Percentiles rank a stretch among this genome's conserved stretches.
Evolutionary conservation across 2,329 filamentous ascomycete species (phyloP).

Genomic region (Claviceps purpurea): DNA sequence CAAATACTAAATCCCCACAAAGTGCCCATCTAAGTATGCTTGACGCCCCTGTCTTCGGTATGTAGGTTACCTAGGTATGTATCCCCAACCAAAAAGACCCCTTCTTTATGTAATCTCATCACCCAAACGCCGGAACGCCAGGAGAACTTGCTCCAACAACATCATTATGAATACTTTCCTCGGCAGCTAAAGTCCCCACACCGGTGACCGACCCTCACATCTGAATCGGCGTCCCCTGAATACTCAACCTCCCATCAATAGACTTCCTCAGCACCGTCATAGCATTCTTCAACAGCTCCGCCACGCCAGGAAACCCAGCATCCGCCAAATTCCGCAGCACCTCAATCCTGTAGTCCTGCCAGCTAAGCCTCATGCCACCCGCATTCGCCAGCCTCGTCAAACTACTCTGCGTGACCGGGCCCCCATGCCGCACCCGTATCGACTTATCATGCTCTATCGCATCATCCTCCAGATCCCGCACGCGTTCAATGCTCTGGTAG

Average conservation of each 20-base stretch:
- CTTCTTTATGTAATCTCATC: no score
- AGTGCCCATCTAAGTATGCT: no score
- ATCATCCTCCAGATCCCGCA: conserved; percentile 45
- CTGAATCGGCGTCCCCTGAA: conserved; percentile 9
- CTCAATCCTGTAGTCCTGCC: conserved; percentile 63
- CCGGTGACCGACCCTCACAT: not conserved
- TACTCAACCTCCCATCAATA: conserved; percentile 17
- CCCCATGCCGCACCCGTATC: conserved; percentile 41
- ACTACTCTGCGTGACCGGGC: conserved; percentile 57
- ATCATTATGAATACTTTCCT: conserved; percentile 10
- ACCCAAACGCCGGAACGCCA: no score
- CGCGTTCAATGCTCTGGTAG: conserved; percentile 38
- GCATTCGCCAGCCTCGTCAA: conserved; percentile 47
- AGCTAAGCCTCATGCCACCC: conserved; percentile 53
- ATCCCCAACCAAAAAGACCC: no score
- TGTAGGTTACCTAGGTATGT: no score
- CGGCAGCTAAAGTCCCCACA: conserved; percentile 10
- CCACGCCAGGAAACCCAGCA: conserved; percentile 51
- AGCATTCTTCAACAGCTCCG: conserved; percentile 63
- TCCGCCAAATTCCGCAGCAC: conserved; percentile 55
- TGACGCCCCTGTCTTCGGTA: no score
- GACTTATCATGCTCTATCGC: conserved; percentile 26
- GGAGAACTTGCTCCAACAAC: no score
- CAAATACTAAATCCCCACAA: no score
- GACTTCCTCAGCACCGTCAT: conserved; percentile 59